phyloP scores from a whole-genome alignment of 371 early-diverging fungal genomes.

The Smittium culicis region DNA sequence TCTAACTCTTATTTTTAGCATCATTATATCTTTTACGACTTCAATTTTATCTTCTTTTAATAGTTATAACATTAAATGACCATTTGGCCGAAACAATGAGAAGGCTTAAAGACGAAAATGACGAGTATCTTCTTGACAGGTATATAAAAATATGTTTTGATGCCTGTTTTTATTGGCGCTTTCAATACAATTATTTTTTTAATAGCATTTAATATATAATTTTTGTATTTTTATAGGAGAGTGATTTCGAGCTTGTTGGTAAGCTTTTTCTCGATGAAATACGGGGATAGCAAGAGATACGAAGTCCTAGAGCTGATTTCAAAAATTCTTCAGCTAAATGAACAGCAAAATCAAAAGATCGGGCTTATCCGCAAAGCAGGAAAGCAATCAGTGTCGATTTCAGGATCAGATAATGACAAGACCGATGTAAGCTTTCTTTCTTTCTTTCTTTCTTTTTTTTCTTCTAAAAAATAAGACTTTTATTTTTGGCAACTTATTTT shows the following conservation, averaged over 20 bases:
- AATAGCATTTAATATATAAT: too few species aligned
- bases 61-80: constrained; percentile 64
- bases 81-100: constrained; percentile 76
- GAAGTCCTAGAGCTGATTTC: constrained; percentile 79
- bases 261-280: constrained; percentile 63
- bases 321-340: constrained; percentile 66
- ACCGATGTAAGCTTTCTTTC: too few species aligned
- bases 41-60: too few species aligned
- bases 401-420: constrained; percentile 17
- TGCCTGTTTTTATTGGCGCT: too few species aligned
- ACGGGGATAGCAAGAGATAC: constrained; percentile 75
- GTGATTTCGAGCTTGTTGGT: constrained; percentile 73
- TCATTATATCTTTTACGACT: too few species aligned
- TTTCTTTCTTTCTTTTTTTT: constrained; percentile 1
- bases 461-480: neutral
- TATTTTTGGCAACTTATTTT: constrained; percentile 3
- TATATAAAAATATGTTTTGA: neutral
- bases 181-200: too few species aligned
- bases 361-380: constrained; percentile 55
- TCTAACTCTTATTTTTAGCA: too few species aligned
- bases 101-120: constrained; percentile 58
- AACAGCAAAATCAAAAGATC: constrained; percentile 72
- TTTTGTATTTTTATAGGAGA: constrained; percentile 34
- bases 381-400: constrained; percentile 16
- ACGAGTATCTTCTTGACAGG: constrained; percentile 59